Base-by-base conservation (phyloP, 2,329 filamentous ascomycete genomes). In the Cadophora gregata region DNA sequence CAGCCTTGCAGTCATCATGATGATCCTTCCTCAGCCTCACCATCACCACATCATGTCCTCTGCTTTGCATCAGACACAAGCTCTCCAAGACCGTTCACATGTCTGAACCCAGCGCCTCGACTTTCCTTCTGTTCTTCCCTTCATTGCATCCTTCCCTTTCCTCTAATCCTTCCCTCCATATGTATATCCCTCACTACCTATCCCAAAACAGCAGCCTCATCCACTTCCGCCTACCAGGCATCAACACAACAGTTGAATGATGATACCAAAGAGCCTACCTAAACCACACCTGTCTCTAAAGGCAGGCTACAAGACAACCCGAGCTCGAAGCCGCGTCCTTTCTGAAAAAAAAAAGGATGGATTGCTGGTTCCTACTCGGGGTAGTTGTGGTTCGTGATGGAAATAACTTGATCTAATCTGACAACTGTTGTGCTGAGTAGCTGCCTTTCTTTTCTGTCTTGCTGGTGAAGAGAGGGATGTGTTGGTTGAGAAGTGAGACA, bases 351-450 rank as follows among this genome's bases (percentile, higher is more conserved):
- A 24, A 21, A 2, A 24, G 25, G 27, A 53, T 4, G 50, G 61
- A 27, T 65, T 36, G 63, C 68, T 64, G 72, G 71, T 74, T 72
- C 59, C 71, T 72, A 64, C 69, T 72, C 59, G 65, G n/a, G 45
- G 58, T 36, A 47, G 64, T 58, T 59, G 63, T 68, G 72, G 63
- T 71, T 59, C 53, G 64, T 74, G 73, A 74, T 67, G 73, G 71
- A 70, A 62, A 65, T 62, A 70, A 76, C 75, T 76, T 76, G 74
- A 76, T 76, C 75, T 76, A 76, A 76, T 76, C 74, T 76, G 75
- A 76, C 73, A 74, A 74, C 67, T 60, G 38, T 48, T 48, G 8
- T 14, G 61, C 14, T n/a, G 12, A 21, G 6, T 25, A 33, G 19
- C n/a, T 21, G 50, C 27, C 6, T 42, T 58, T 36, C 21, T 27